Percentiles rank a stretch among this genome's conserved stretches.
These are phyloP conservation scores for Trichosporon coremiiforme DNA, from an alignment of 1,284 basidiomycete genomes.

Conservation along the genomic window DNA sequence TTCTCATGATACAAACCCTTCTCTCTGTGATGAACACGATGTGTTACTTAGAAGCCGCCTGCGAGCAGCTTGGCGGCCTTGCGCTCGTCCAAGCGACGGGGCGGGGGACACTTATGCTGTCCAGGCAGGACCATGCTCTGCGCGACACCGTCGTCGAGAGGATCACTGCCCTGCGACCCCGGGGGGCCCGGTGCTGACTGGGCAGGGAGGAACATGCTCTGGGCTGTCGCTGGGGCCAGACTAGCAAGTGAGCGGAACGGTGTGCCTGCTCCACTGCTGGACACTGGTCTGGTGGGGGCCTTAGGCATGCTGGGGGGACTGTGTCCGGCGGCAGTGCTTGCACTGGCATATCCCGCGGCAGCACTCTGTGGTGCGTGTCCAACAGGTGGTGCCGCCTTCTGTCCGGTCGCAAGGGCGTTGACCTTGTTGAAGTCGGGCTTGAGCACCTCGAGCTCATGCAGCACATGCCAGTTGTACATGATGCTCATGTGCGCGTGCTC, in stretches of 20 bases:
- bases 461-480: slow-evolving; percentile 82
- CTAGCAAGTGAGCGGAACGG: slow-evolving; percentile 12
- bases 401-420: slow-evolving; percentile 26
- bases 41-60: slow-evolving; percentile 43
- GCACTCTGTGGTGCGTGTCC: neutral
- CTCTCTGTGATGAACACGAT: neutral
- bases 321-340: neutral
- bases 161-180: slow-evolving; percentile 17
- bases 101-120: slow-evolving; percentile 33
- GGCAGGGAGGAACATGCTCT: slow-evolving; percentile 51
- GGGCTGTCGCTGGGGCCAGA: slow-evolving; percentile 28
- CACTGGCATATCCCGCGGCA: slow-evolving; percentile 7
- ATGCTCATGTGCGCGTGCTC: slow-evolving; percentile 87
- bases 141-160: slow-evolving; percentile 36
- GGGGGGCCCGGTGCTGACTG: slow-evolving; percentile 28
- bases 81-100: slow-evolving; percentile 48
- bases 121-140: slow-evolving; percentile 53
- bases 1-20: neutral
- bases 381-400: neutral
- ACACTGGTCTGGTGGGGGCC: neutral
- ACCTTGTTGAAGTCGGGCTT: slow-evolving; percentile 65
- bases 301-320: neutral
- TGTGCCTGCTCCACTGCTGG: neutral
- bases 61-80: slow-evolving; percentile 54
- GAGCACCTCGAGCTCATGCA: slow-evolving; percentile 84